Evolutionary conservation across 2,329 filamentous ascomycete genomes (phyloP).

Genomic region (Penicillium sp.): DNA sequence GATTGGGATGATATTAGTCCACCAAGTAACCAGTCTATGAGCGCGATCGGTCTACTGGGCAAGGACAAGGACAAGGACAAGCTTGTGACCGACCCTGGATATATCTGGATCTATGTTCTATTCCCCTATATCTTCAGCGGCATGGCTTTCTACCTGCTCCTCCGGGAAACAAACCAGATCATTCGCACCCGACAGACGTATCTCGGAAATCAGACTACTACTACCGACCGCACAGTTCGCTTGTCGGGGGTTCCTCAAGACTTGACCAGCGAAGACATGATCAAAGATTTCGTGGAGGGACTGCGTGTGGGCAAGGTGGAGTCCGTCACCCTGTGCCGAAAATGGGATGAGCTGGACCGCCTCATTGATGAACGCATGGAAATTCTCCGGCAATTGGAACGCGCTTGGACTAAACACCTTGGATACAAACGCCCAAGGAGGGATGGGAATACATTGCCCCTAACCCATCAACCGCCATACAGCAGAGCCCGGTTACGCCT

Average conservation of each 20-base stretch:
- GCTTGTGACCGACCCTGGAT: conserved; percentile 54
- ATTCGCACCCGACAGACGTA: conserved; percentile 89
- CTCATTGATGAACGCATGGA: conserved; percentile 71
- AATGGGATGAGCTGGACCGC: conserved; percentile 83
- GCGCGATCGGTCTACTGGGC: conserved; percentile 26
- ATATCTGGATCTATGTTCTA: conserved; percentile 90
- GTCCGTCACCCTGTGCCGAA: conserved; percentile 79
- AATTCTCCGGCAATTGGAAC: conserved; percentile 76
- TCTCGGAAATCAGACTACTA: conserved; percentile 89
- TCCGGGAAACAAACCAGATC: conserved; percentile 81
- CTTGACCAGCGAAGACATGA: conserved; percentile 78
- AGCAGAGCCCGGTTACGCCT: conserved; percentile 30
- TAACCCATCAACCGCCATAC: conserved; percentile 57
- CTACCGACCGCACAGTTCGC: conserved; percentile 92
- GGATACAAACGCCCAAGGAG: conserved; percentile 60
- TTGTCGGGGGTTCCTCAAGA: conserved; percentile 85
- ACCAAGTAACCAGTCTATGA: conserved; percentile 36
- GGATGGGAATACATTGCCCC: conserved; percentile 52
- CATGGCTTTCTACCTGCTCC: conserved; percentile 80
- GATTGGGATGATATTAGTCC: conserved; percentile 44
- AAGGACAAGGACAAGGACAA: conserved; percentile 46
- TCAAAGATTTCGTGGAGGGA: conserved; percentile 85
- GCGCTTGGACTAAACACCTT: conserved; percentile 80
- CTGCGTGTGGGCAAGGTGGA: conserved; percentile 90
- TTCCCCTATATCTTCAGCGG: conserved; percentile 93